Conservation (phyloP, 805 yeast genomes). For the Komagataella ulmi region DNA sequence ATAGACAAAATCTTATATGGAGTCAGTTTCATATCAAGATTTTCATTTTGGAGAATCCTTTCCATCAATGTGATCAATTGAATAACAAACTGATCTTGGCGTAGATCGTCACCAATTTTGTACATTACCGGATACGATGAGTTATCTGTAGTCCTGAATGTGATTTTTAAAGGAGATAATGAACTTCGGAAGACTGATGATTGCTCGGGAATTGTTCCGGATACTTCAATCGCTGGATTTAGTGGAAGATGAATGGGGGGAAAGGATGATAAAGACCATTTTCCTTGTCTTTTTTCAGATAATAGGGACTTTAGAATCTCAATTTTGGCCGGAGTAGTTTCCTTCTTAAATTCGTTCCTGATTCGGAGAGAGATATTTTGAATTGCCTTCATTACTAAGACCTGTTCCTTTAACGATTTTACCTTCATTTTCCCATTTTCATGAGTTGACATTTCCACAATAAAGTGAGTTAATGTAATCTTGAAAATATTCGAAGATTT, state of each 20-base stretch:
- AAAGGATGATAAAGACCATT: conserved; percentile 20
- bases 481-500: conserved; percentile 8
- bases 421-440: conserved; percentile 14
- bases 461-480: conserved; percentile 15
- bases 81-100: conserved; percentile 95
- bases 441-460: conserved; percentile 11
- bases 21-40: conserved; percentile 72
- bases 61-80: conserved; percentile 91
- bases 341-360: conserved; percentile 44
- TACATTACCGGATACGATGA: conserved; percentile 65
- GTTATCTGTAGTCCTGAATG: conserved; percentile 43
- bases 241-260: conserved; percentile 61
- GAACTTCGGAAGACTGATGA: conserved; percentile 86
- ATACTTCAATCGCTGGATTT: conserved; percentile 64
- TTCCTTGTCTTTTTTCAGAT: conserved; percentile 29
- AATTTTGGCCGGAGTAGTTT: conserved; percentile 63
- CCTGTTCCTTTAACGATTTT: conserved; percentile 31
- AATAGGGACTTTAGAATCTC: conserved; percentile 52
- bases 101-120: conserved; percentile 88
- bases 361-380: conserved; percentile 53
- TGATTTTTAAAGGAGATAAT: conserved; percentile 74
- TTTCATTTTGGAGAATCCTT: conserved; percentile 73
- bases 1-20: conserved; percentile 90
- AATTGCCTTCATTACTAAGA: conserved; percentile 52
- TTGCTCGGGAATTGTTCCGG: conserved; percentile 69